These are phyloP conservation scores for Botrytis paeoniae DNA, from an alignment of 2,329 filamentous ascomycete species.

Conservation along the genomic window DNA sequence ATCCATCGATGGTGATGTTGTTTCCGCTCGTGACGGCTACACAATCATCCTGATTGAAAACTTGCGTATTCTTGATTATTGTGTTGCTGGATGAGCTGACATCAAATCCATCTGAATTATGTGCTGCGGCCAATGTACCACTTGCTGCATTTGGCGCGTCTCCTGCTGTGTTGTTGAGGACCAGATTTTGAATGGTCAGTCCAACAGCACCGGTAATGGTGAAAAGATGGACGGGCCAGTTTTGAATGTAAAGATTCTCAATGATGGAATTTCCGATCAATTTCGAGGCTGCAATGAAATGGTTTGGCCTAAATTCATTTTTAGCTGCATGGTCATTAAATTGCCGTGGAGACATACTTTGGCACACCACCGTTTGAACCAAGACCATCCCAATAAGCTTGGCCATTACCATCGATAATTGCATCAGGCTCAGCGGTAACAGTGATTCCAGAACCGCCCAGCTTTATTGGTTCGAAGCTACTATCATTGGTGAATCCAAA, in stretches of 20 bases:
- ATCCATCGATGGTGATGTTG: constrained; percentile 34
- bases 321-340: neutral
- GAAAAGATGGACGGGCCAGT: constrained; percentile 54
- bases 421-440: constrained; percentile 52
- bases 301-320: constrained; percentile 54
- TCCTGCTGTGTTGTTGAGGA: constrained; percentile 56
- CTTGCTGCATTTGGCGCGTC: constrained; percentile 41
- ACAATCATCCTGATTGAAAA: constrained; percentile 38
- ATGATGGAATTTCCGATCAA: constrained; percentile 50
- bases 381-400: constrained; percentile 59
- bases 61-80: constrained; percentile 37
- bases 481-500: constrained; percentile 34
- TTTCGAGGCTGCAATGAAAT: constrained; percentile 51
- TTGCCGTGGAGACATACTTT: constrained; percentile 26
- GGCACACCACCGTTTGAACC: constrained; percentile 53
- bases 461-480: constrained; percentile 33
- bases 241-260: constrained; percentile 49
- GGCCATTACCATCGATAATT: constrained; percentile 51
- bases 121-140: constrained; percentile 30
- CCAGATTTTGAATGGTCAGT: constrained; percentile 48
- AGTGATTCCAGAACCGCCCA: constrained; percentile 56
- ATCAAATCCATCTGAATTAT: constrained; percentile 56
- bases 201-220: constrained; percentile 43
- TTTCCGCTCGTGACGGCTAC: constrained; percentile 38
- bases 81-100: constrained; percentile 46